Percentiles rank a stretch among this genome's conserved stretches.
These are phyloP conservation scores for Megacollybia marginata DNA, from an alignment of 768 basidiomycete species.

Conservation along the genomic window DNA sequence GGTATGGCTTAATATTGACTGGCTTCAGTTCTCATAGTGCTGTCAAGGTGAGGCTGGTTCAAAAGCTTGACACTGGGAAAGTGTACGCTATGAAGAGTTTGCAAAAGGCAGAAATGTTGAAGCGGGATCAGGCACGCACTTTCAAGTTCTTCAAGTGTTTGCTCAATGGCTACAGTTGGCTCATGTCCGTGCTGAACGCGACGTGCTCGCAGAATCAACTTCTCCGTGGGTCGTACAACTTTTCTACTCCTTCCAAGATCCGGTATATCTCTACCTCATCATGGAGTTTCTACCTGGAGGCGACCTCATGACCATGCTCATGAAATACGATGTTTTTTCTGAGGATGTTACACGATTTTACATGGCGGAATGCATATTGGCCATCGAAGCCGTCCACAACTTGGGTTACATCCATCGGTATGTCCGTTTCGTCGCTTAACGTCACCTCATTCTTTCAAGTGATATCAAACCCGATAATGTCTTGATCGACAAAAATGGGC, in stretches of 20 bases:
- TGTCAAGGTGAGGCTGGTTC: slow-evolving; percentile 81
- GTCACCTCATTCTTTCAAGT: slow-evolving; percentile 30
- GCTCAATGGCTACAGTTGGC: slow-evolving; percentile 56
- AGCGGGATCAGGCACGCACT: slow-evolving; percentile 84
- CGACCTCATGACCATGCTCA: slow-evolving; percentile 99
- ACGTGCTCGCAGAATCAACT: slow-evolving; percentile 93
- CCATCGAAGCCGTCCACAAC: slow-evolving; percentile 96
- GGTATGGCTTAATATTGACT: slow-evolving; percentile 28
- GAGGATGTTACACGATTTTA: slow-evolving; percentile 99
- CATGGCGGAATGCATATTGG: slow-evolving; percentile 97
- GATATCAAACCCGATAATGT: slow-evolving; percentile 99
- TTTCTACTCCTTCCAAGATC: slow-evolving; percentile 98
- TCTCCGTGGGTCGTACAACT: slow-evolving; percentile 97
- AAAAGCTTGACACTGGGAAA: slow-evolving; percentile 95
- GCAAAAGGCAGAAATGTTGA: slow-evolving; percentile 98
- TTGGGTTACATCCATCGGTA: slow-evolving; percentile 99
- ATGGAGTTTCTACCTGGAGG: slow-evolving; percentile 87
- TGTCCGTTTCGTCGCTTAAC: slow-evolving; percentile 14
- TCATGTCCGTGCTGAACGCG: slow-evolving; percentile 94
- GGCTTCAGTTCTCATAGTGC: slow-evolving; percentile 1
- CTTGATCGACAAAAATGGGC: slow-evolving; percentile 93
- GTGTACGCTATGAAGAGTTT: slow-evolving; percentile 99
- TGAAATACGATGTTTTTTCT: slow-evolving; percentile 99
- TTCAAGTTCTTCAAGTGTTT: neutral
- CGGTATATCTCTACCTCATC: slow-evolving; percentile 91